Evolutionary conservation across 2,329 filamentous ascomycete genomes (phyloP).

Genomic region (Aspergillus intermedius): DNA sequence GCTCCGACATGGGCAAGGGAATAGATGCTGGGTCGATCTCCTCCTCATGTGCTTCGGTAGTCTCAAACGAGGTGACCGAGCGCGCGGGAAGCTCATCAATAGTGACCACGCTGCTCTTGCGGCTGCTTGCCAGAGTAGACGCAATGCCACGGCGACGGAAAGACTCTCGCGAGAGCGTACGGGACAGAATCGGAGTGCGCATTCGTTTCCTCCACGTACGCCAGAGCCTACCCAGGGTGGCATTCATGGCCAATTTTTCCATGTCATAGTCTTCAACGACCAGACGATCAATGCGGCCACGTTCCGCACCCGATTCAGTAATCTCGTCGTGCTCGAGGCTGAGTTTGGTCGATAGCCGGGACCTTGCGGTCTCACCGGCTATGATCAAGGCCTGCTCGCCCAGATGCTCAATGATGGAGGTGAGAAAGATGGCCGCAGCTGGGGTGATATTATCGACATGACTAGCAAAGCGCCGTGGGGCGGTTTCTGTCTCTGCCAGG

Average conservation of each 20-base stretch:
- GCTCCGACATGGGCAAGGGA: conserved; percentile 24
- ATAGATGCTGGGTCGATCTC: conserved; percentile 27
- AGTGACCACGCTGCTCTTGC: conserved; percentile 33
- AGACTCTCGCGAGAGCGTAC: conserved; percentile 38
- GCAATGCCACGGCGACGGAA: conserved; percentile 26
- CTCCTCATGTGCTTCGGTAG: conserved; percentile 15
- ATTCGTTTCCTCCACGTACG: conserved; percentile 84
- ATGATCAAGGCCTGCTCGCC: conserved; percentile 86
- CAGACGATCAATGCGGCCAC: conserved; percentile 54
- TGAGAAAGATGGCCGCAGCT: conserved; percentile 90
- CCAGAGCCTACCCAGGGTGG: conserved; percentile 84
- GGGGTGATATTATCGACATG: conserved; percentile 68
- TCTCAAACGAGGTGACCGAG: conserved; percentile 5
- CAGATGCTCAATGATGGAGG: conserved; percentile 88
- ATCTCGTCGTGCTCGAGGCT: conserved; percentile 54
- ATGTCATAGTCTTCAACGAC: conserved; percentile 88
- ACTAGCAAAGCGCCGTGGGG: conserved; percentile 51
- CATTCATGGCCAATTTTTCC: conserved; percentile 84
- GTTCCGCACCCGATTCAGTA: conserved; percentile 36
- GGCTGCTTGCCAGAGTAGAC: conserved; percentile 20
- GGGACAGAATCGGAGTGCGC: conserved; percentile 29
- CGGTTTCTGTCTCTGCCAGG: conserved; percentile 52
- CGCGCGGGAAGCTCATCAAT: conserved; percentile 23
- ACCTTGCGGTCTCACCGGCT: conserved; percentile 71
- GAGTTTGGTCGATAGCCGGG: conserved; percentile 24